Percentiles rank a stretch among this genome's conserved stretches.
phyloP scores from a whole-genome alignment of 352 stramenopile species.

The Phytophthora gonapodyides region DNA sequence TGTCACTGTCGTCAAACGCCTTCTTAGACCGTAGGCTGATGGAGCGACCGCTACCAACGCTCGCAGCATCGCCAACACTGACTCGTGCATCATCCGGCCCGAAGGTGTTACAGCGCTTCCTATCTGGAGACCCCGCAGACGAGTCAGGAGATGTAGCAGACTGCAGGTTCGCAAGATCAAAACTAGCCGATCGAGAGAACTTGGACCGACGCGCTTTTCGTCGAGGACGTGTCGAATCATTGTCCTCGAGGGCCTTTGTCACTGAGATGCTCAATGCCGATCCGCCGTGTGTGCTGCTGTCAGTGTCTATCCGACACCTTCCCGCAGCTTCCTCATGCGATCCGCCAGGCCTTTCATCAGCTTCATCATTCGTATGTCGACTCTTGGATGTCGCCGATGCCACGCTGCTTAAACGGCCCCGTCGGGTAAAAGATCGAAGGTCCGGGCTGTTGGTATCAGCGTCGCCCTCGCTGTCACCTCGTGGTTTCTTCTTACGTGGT shows the following conservation, averaged over 20 bases:
- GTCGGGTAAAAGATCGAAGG: conserved; percentile 15
- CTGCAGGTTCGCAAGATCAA: conserved; percentile 68
- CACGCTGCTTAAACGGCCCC: conserved; percentile 26
- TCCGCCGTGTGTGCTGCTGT: not conserved
- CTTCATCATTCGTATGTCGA: conserved; percentile 29
- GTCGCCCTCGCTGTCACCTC: conserved; percentile 35
- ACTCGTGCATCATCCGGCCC: conserved; percentile 20
- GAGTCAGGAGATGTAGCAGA: conserved; percentile 29
- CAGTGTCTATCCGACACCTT: conserved; percentile 9
- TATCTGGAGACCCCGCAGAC: conserved; percentile 22
- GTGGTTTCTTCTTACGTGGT: conserved; percentile 53
- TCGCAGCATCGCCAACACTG: conserved; percentile 16
- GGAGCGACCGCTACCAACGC: conserved; percentile 25
- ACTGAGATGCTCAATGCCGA: conserved; percentile 16
- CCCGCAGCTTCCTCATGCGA: conserved; percentile 23
- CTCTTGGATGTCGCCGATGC: conserved; percentile 25
- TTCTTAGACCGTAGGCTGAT: conserved; percentile 49
- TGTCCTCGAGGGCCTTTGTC: conserved; percentile 7
- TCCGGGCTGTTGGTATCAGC: conserved; percentile 31
- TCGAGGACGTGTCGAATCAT: conserved; percentile 5
- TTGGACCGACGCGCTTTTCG: conserved; percentile 49
- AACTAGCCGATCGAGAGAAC: conserved; percentile 72
- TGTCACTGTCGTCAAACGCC: conserved; percentile 85
- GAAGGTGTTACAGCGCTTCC: conserved; percentile 38
- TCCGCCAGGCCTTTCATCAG: conserved; percentile 20